Evolutionary conservation across 257 asterid species (phyloP), one percentile per base, ranked within the genome.

Genomic region (Petrea volubilis): DNA sequence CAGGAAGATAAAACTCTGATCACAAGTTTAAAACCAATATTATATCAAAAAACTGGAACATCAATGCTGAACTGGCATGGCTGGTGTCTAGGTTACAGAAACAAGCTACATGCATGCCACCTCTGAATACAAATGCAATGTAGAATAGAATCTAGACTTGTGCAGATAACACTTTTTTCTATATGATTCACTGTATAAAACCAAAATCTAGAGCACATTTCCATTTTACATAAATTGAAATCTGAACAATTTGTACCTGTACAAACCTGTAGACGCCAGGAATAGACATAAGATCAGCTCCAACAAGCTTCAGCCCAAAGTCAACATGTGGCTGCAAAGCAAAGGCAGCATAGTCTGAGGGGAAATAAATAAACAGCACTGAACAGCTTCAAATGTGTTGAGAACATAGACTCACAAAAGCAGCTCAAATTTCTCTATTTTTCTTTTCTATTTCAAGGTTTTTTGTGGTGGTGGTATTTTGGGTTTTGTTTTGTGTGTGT

Each of bases 201-300:
- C 43, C 1, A 12, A 38, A 38, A 38, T 1, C 43, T 7, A 38
- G 43, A 38, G 10, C 10, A 2, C 12, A 7, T 38, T 38, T 38
- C 43, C 43, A 38, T 3, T 38, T 7, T 38, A 38, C 43, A 38
- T 12, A 61, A 60, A 18, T 44, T 55, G 47, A 40, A 40, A 43
- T 33, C 49, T 44, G 17, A 70, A 71, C 49, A 43, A 68, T 15
- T 4, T 43, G 29, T 83, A 95, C 99, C 96, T 95, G 99, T 51
- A 90, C 91, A 77, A 85, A 71, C 73, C 88, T 47, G 85, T 95
- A 92, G 34, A 85, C 31, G 58, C 98, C 98, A 65, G 99, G 99
- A 80, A 95, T 84, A 51, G 99, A 92, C 99, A 92, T 95, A 70
- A 95, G 96, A 88, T 95, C 99, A 72, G 98, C 99, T 62, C 98